Base-by-base conservation (phyloP, 1,284 basidiomycete species). In the Cryptococcus hybrid region DNA sequence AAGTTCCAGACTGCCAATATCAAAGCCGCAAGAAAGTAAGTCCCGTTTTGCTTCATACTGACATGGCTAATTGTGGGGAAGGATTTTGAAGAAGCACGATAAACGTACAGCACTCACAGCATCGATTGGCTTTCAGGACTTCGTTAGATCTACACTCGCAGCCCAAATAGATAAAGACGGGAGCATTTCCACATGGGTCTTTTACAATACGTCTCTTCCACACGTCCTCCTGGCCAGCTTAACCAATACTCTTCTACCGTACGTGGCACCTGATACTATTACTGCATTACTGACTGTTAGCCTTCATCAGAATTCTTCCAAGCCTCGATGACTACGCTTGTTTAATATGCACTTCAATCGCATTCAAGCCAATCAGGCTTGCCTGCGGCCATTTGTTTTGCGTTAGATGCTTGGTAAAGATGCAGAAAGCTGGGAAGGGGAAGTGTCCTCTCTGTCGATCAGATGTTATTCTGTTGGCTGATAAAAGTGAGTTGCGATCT, bases 371-470 rank as follows among this genome's bases (percentile, higher is more conserved):
- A 0, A 90, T 98, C 55, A 82, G 92, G 3, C 82, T 98, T 3
- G 77, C 79, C 34, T 98, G 94, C 66, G 83, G 87, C 0, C 94
- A 97, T 75, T 79, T 95, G n/a, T 96, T 96, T 76, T 97, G 93
- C 67, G 90, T 92, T 7, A 78, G 88, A 51, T 96, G 93, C 74
- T 80, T 98, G 13, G 91, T 92, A 49, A 96, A 97, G 80, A 88
- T 98, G 85, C 94, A 98, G 79, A 90, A 89, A 69, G 82, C 88
- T 12, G 85, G 86, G 0, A 86, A 88, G 66, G 84, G 81, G 9
- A 81, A 88, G 62, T 98, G 94, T 74, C 94, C 94, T 1, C 84
- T 96, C 71, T 98, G 94, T 74, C 83, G 92, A 34, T 82, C 86
- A 1, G 83, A 85, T 2, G 87, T 86, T 7, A 90, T 95, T 7